A percentile compares a stretch with the other conserved stretches of the same genome.
These are phyloP conservation scores for Eucalyptus lansdowneana DNA, from an alignment of 345 rosid genomes.

Conservation along the genomic window DNA sequence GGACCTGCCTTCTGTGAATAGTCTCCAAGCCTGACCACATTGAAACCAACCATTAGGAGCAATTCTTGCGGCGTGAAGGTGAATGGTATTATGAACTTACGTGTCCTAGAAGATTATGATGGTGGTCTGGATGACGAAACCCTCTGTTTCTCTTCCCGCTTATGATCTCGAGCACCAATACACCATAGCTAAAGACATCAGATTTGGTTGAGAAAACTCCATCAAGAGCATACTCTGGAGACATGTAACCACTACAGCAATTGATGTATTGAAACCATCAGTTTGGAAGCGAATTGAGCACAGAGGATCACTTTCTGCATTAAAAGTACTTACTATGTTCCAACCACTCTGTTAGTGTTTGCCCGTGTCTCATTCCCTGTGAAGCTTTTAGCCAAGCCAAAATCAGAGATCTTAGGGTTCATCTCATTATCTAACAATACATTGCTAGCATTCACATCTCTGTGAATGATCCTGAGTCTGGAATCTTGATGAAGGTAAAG, in stretches of 20 bases:
- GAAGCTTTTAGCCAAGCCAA: constrained; percentile 12
- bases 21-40: constrained; percentile 24
- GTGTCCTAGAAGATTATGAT: constrained; percentile 21
- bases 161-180: constrained; percentile 15
- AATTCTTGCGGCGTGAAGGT: neutral
- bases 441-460: constrained; percentile 18
- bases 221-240: constrained; percentile 33
- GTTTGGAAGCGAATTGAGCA: neutral
- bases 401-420: constrained; percentile 17
- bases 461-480: constrained; percentile 9
- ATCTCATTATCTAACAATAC: constrained; percentile 5
- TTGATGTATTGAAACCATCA: neutral
- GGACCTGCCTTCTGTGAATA: constrained; percentile 17
- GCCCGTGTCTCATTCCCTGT: constrained; percentile 2
- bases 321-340: constrained; percentile 10
- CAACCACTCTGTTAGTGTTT: constrained; percentile 2
- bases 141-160: constrained; percentile 14
- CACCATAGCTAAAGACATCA: constrained; percentile 29
- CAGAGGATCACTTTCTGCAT: neutral
- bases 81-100: neutral
- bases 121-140: constrained; percentile 8
- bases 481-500: constrained; percentile 18
- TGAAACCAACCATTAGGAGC: neutral
- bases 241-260: constrained; percentile 25
- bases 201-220: constrained; percentile 22